Percentiles rank a stretch among this genome's conserved stretches.
These are phyloP conservation scores for Klebsormidium nitens DNA, from an alignment of 139 green algal genomes.

Conservation along the genomic window DNA sequence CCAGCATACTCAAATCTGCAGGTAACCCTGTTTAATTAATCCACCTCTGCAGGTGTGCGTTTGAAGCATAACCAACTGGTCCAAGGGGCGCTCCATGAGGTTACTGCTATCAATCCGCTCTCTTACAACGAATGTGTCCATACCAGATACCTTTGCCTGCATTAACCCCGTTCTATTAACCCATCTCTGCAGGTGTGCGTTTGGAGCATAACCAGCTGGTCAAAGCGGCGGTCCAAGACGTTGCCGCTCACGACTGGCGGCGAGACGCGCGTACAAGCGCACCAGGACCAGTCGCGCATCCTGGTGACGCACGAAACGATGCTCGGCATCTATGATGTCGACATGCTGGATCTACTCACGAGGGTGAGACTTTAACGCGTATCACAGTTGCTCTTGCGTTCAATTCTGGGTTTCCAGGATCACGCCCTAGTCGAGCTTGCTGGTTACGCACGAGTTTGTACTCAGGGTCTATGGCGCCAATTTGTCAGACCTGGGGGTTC, in stretches of 20 bases:
- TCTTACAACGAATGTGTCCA: no score
- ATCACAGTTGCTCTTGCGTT: no score
- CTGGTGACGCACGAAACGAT: conserved; percentile 30
- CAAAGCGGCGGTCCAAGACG: conserved; percentile 10
- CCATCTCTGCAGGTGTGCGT: conserved; percentile 37
- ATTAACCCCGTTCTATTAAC: no score
- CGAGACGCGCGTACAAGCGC: conserved; percentile 35
- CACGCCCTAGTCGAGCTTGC: no score
- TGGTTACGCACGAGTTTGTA: no score
- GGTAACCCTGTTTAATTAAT: no score
- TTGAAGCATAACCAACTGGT: conserved; percentile 30
- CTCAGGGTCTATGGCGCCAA: no score
- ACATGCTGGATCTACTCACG: conserved; percentile 23
- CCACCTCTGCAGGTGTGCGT: conserved; percentile 37
- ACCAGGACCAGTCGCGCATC: conserved; percentile 33
- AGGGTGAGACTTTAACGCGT: no score
- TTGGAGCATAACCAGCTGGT: conserved; percentile 32
- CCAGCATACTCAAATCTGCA: no score
- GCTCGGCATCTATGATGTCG: conserved; percentile 30
- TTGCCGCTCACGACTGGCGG: neutral
- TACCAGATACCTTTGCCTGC: no score
- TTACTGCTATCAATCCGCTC: neutral
- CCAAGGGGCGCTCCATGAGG: conserved; percentile 7
- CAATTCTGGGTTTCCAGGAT: no score
- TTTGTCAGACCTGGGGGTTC: no score